phyloP scores from a whole-genome alignment of 805 yeast genomes.

The Candida oleophila region DNA sequence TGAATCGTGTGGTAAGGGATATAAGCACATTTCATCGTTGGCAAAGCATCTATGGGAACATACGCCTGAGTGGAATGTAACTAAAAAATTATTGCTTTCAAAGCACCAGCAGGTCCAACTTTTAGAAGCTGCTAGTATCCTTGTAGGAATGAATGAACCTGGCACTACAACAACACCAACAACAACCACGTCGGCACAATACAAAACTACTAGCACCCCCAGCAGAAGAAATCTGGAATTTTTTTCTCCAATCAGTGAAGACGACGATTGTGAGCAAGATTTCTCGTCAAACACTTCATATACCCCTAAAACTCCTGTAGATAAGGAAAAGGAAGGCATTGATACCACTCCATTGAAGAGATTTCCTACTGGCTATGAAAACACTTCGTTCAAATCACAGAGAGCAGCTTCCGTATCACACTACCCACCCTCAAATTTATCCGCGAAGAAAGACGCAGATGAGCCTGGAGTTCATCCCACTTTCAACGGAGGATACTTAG shows the following conservation, averaged over 20 bases:
- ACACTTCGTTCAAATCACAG: slow-evolving; percentile 11
- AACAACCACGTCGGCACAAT: neutral
- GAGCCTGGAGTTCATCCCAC: slow-evolving; percentile 1
- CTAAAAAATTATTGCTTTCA: slow-evolving; percentile 76
- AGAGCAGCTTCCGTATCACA: slow-evolving; percentile 46
- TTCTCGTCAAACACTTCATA: neutral
- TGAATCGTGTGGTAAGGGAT: slow-evolving; percentile 90
- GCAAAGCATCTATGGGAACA: slow-evolving; percentile 93
- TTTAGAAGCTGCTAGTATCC: slow-evolving; percentile 72
- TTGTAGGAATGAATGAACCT: slow-evolving; percentile 68
- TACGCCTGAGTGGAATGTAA: slow-evolving; percentile 91
- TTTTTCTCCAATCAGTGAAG: neutral
- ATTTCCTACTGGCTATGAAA: neutral
- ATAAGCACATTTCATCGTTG: slow-evolving; percentile 82
- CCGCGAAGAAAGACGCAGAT: neutral
- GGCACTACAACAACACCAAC: neutral
- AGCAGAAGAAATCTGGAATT: neutral
- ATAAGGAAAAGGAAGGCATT: neutral
- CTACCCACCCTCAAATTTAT: slow-evolving; percentile 38
- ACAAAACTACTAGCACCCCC: neutral
- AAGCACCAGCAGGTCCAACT: slow-evolving; percentile 87
- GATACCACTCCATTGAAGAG: neutral
- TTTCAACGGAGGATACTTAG: slow-evolving; percentile 24
- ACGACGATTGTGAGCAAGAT: neutral
- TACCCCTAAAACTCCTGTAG: neutral